A percentile compares a stretch with the other conserved stretches of the same genome.
phyloP scores from a whole-genome alignment of 495 filamentous ascomycete species.

The Parmelia sp. region DNA sequence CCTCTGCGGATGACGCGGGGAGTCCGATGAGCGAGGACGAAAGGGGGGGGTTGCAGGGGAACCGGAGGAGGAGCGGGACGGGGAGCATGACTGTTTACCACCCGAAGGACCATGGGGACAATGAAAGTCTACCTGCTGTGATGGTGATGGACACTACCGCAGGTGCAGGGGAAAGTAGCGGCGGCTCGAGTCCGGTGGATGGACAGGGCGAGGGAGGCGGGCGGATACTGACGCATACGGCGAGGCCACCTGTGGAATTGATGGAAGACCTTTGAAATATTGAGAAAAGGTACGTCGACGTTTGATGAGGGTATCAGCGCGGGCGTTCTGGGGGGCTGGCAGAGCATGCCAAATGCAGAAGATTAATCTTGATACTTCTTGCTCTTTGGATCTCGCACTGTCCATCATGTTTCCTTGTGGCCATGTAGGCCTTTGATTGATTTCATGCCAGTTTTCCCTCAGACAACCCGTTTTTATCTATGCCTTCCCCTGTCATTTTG shows the following conservation, averaged over 20 bases:
- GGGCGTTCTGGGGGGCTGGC: conserved; percentile 6
- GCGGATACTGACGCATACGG: conserved; percentile 64
- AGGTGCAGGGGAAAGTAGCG: conserved; percentile 37
- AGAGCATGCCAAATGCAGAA: neutral
- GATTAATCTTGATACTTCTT: neutral
- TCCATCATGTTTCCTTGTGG: neutral
- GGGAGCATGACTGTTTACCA: conserved; percentile 70
- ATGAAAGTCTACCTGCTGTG: conserved; percentile 77
- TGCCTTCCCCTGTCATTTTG: neutral
- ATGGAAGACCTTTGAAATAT: conserved; percentile 51
- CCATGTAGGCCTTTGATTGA: neutral
- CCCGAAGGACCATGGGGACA: conserved; percentile 66
- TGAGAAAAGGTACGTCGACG: neutral
- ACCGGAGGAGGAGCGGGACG: conserved; percentile 44
- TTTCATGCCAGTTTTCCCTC: neutral
- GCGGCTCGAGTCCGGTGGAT: conserved; percentile 32
- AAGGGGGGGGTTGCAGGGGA: conserved; percentile 32
- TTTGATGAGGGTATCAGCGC: conserved; percentile 2
- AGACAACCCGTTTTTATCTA: neutral
- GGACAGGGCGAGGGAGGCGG: conserved; percentile 39
- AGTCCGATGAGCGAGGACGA: conserved; percentile 43
- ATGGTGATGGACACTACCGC: conserved; percentile 84
- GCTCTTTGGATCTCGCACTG: neutral
- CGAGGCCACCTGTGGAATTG: conserved; percentile 83
- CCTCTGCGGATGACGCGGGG: neutral